Evolutionary conservation across 2,329 filamentous ascomycete species (phyloP), one percentile per base, ranked within the genome.

Genomic region (Chaetomium globosum): DNA sequence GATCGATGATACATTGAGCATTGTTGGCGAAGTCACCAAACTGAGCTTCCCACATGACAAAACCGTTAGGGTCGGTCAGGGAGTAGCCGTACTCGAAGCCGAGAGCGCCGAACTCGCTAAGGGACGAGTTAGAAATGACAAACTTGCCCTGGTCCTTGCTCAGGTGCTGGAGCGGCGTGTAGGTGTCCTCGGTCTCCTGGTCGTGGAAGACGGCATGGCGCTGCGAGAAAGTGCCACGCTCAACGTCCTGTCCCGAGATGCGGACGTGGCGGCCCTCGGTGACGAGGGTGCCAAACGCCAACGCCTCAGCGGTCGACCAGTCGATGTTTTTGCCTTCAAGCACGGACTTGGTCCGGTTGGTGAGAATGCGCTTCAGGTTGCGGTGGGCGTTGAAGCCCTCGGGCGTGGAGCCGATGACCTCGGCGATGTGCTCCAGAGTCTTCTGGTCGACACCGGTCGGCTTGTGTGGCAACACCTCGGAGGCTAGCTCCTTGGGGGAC

Each of bases 21-120:
- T 97, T 99, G 86, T 99, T 99, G 84, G 95, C 95, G 75, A 99
- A 99, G 80, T 99, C 95, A 84, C 95, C 95, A 75, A 99, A 99
- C 80, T 99, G 95, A 46, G 95, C 95, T 82, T 99, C 95, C 95
- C 95, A 99, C 88, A 99, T 96, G 73, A 99, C 94, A 30, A 99
- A 87, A 46, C 95, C 94, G 76, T 97, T 96, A 65, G 95, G 95
- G 33, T 95, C 98, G 31, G 93, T 96, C 67, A 99, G 82, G 3
- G 95, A 99, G 83, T 99, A 99, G 67, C 95, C 95, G 75, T 99
- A 99, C 80, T 99, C 95, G 77, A 99, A 99, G 61, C 95, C 95
- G 68, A 99, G 91, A 67, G 87, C 90, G 73, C 83, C 83, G 63
- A 85, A 86, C 78, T 88, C 83, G 73, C 84, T 87, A 73, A 89